Base-by-base conservation (phyloP, 1,284 basidiomycete genomes). In the Ganoderma resinaceum region DNA sequence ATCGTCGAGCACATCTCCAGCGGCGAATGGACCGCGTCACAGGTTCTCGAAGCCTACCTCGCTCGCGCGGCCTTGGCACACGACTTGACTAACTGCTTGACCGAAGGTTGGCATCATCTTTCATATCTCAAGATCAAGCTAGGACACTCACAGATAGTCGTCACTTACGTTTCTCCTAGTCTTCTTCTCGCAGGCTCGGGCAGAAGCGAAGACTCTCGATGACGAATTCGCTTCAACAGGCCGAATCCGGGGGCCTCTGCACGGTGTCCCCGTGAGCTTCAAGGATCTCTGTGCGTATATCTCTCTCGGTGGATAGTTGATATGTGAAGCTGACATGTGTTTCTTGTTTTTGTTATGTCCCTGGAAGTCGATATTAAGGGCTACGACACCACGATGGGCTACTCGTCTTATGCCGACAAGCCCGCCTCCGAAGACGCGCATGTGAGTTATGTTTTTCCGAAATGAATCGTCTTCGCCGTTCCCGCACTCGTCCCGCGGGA, bases 201-300 rank as follows among this genome's bases (percentile, higher is more conserved):
- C 84, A 67, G 84, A 86, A 67, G 93, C 93, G 0, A 80, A 81
- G 57, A 83, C 84, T 42, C 84, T 95, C 2, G 94, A 95, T 75
- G 80, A 81, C 4, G 88, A 92, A 70, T 94, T 92, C 74, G 82
- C 84, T 1, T 72, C 76, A 20, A 92, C 90, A 0, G 87, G 87
- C 59, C 81, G 81, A 68, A 75, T 94, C 29, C 84, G 85, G 20
- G 95, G 95, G 0, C 89, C 89, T 9, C 83, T 96, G 43, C 93
- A 94, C 77, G 95, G 95, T 31, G 88, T 97, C 18, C 96, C 95
- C 5, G 86, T 95, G 64, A 88, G 89, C 78, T 80, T 92, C 76
- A 93, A 97, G 78, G 89, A 96, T 77, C 84, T 86, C 77, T 89
- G 87, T 90, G 76, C 68, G 86, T 75, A 29, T 18, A 38, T 29